Evolutionary conservation across 1,284 basidiomycete genomes (phyloP).

Genomic region (Pseudomicrostroma phylloplanum): DNA sequence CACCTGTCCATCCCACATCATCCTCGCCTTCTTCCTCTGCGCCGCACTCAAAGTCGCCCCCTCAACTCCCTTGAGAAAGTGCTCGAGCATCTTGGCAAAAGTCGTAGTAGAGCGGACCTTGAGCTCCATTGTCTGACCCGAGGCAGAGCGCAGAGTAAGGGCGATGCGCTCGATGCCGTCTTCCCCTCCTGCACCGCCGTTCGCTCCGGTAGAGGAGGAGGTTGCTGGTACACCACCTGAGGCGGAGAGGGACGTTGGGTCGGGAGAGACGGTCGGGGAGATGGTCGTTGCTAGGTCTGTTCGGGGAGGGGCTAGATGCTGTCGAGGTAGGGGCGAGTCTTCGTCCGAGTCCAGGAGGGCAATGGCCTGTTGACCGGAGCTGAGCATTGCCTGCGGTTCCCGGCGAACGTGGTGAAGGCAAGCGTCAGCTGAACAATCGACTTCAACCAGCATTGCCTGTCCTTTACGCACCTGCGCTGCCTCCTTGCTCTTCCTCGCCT

Average conservation of each 20-base stretch:
- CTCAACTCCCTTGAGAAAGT: background rate
- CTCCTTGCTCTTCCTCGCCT: constrained; percentile 7
- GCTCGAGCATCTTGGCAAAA: background rate
- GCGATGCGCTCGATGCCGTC: background rate
- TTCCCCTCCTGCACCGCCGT: background rate
- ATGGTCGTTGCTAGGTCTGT: background rate
- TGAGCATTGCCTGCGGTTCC: background rate
- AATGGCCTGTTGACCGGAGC: background rate
- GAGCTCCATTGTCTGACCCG: background rate
- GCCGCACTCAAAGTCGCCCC: background rate
- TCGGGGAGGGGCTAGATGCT: background rate
- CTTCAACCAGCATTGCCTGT: too few species aligned
- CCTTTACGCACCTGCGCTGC: background rate
- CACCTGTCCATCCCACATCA: constrained; percentile 4
- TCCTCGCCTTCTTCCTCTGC: constrained; percentile 1
- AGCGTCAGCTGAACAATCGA: background rate
- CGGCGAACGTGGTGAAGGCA: background rate
- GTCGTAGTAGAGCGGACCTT: background rate
- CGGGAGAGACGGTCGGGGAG: background rate
- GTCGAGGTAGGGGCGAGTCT: background rate
- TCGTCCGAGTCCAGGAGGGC: background rate
- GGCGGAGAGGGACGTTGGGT: too few species aligned
- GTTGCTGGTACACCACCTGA: too few species aligned
- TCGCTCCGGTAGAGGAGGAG: background rate
- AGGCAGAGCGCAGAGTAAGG: background rate